Base-by-base conservation (phyloP, 2,329 filamentous ascomycete species). In the Xylariaceae sp. region DNA sequence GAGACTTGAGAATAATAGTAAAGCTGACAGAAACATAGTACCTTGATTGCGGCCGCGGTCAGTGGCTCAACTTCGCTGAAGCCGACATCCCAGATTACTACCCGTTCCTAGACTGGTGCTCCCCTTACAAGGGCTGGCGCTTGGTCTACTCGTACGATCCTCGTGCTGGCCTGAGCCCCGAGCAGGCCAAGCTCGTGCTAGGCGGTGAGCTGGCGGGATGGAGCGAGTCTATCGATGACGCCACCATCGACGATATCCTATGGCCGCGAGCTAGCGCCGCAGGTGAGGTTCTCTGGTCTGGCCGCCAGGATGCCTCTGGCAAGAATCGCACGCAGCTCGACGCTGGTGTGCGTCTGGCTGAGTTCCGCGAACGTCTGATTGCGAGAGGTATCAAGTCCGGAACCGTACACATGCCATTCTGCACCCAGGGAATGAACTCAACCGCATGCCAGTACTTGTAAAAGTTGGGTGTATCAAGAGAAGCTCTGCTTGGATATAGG, bases 131-230 rank as follows among this genome's bases (percentile, higher is more conserved):
- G 78, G 90, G 84, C 76, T 96, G 92, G 92, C 84, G 86, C 6
- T 79, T 91, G 24, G 82, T 94, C 56, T 96, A 96, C 79, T 84
- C 86, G 17, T 90, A 94, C 73, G 88, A 96, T 70, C 92, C 92
- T 0, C 77, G 87, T 3, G 79, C 76, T 2, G 84, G 84, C 41
- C 79, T 96, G 4, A 82, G 87, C 0, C 75, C 74, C 8, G 79
- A 86, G 23, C 74, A 85, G 39, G 83, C 85, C 23, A 80, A 87
- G 68, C 82, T 91, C 11, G 87, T 96, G 2, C 73, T 95, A 7
- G 92, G 92, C 40, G 92, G 91, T 23, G 92, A 96, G 76, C 85
- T 88, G 14, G 89, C 90, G 53, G 83, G 92, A 56, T 96, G 91
- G 91, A 84, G 83, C 62, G 92, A 96, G 76, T 88, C 88, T n/a